Evolutionary conservation across 1,284 basidiomycete species (phyloP).

Genomic region (Trichosporon ovoides): DNA sequence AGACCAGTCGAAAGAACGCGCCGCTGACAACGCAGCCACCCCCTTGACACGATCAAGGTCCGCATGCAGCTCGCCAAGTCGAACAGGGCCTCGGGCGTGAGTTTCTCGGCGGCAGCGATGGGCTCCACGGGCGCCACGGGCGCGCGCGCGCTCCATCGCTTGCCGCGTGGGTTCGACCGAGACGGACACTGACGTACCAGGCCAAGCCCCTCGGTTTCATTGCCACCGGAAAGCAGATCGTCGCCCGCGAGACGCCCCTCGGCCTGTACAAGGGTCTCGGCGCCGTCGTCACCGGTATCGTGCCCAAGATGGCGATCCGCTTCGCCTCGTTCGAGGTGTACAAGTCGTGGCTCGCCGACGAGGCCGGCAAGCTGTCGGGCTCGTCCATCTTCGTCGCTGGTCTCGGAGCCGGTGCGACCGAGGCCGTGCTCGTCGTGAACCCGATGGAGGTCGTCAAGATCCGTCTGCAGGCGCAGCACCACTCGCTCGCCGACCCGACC

Average conservation of each 20-base stretch:
- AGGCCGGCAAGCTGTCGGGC: conserved; percentile 33
- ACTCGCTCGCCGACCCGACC: conserved; percentile 86
- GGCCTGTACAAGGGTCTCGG: conserved; percentile 98
- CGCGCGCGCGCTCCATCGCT: not conserved
- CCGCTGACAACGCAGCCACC: conserved; percentile 38
- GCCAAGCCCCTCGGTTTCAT: conserved; percentile 89
- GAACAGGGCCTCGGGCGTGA: conserved; percentile 68
- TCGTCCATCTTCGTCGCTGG: conserved; percentile 64
- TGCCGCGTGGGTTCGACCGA: not conserved
- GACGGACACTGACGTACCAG: conserved; percentile 49
- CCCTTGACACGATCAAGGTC: conserved; percentile 95
- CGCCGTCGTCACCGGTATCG: conserved; percentile 94
- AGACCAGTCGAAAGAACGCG: not conserved
- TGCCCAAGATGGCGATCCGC: conserved; percentile 99
- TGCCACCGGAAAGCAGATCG: conserved; percentile 84
- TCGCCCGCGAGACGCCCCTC: conserved; percentile 84
- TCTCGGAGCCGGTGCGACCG: conserved; percentile 87
- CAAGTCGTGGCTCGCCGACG: conserved; percentile 66
- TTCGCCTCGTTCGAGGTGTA: conserved; percentile 97
- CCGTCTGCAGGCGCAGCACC: conserved; percentile 81
- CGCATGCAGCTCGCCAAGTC: conserved; percentile 93
- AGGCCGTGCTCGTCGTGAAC: conserved; percentile 89
- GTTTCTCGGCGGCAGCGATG: conserved; percentile 33
- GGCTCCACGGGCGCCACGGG: not conserved
- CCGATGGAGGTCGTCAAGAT: conserved; percentile 99